These are phyloP conservation scores for Aspergillus oerlinghausenensis DNA, from an alignment of 2,329 filamentous ascomycete genomes.

Conservation along the genomic window DNA sequence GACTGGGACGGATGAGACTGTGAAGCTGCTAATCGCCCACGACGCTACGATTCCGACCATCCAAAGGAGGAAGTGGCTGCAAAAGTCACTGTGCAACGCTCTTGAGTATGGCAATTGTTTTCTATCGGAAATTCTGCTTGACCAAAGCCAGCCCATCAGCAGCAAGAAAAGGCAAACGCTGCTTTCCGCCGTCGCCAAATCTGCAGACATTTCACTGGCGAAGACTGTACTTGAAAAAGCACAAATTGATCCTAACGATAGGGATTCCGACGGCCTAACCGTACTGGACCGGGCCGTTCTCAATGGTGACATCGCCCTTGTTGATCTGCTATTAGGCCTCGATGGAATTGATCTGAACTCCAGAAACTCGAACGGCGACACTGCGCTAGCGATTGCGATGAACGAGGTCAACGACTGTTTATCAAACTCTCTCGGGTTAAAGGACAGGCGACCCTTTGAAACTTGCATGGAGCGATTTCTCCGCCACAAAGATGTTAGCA, in stretches of 20 bases:
- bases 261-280: neutral
- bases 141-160: neutral
- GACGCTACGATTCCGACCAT: neutral
- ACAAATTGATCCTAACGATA: neutral
- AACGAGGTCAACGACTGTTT: neutral
- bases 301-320: neutral
- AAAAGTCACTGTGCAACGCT: neutral
- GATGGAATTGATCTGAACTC: neutral
- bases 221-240: neutral
- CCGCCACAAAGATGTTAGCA: neutral
- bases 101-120: neutral
- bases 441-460: neutral
- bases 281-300: neutral
- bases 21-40: neutral
- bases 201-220: neutral
- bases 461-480: neutral
- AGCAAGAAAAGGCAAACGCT: neutral
- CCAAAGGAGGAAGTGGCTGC: neutral
- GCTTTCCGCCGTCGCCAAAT: neutral
- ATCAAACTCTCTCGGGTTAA: rapidly evolving
- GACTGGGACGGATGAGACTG: neutral
- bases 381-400: neutral
- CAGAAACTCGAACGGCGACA: neutral
- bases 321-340: neutral
- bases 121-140: neutral